Evolutionary conservation across 768 basidiomycete genomes (phyloP), one percentile per base, ranked within the genome.

Genomic region (Amanita phalloides): DNA sequence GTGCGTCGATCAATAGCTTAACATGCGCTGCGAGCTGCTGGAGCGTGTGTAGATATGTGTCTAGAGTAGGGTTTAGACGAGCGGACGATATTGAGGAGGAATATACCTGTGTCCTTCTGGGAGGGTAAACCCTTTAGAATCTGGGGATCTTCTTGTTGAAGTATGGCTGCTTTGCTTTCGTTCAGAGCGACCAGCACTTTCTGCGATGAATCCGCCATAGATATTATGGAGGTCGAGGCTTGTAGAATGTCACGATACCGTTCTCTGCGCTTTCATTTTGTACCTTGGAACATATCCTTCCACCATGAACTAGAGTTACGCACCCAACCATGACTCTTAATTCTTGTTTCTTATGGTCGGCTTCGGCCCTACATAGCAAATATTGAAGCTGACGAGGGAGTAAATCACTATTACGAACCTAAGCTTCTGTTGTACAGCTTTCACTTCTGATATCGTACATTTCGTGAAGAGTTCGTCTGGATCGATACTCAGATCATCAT

Each of bases 301-400:
- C 53, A 21, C 8, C 37, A 33, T 30, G 28, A 30, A 11, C 23
- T 14, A 49, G 39, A 45, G 32, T 53, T 41, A 83, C 90, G 78
- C 71, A 92, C 90, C 90, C 90, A 68, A 92, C 90, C 90, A 91
- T 92, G 42, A 87, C 72, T 60, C 90, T 77, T 41, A 92, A 75
- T 61, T 92, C 90, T 63, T 91, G 86, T 60, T 90, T 86, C 65
- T 92, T 91, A 41, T 81, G 83, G 61, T 90, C 86, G 0, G 89
- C 90, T 68, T 91, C 90, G 13, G 75, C 68, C 64, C 89, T 90
- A 51, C 20, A 43, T 13, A 33, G 28, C 28, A 21, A 10, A 26
- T 28, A 14, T 33, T 33, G 13, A 26, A 25, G 9, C 30, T 28
- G 43, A 13, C 25, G 3, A 20, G 13, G 3, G 41, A 17, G 38